Conservation (phyloP, 2,329 filamentous ascomycete species). For the Arthroderma uncinatum region DNA sequence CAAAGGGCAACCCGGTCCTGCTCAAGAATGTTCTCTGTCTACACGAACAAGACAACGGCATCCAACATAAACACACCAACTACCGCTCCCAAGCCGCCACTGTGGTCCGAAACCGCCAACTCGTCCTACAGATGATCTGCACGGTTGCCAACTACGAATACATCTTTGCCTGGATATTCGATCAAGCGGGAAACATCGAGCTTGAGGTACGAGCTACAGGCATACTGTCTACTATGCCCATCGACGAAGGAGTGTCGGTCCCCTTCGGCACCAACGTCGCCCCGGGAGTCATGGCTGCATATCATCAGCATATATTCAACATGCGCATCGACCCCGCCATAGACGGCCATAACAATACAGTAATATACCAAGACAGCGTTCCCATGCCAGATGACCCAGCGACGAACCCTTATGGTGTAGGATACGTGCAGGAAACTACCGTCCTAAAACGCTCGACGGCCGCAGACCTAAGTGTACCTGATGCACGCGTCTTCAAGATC, state of each 20-base stretch:
- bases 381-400: constrained; percentile 46
- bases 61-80: constrained; percentile 63
- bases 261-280: constrained; percentile 59
- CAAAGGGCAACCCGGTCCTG: constrained; percentile 46
- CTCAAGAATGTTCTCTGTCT: constrained; percentile 60
- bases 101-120: constrained; percentile 51
- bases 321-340: constrained; percentile 53
- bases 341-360: constrained; percentile 45
- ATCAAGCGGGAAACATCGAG: constrained; percentile 55
- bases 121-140: constrained; percentile 59
- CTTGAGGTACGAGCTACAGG: constrained; percentile 60
- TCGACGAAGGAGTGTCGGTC: constrained; percentile 53
- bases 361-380: constrained; percentile 49
- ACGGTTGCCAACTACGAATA: constrained; percentile 65
- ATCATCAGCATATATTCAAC: constrained; percentile 70
- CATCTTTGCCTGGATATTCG: constrained; percentile 60
- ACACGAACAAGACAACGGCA: constrained; percentile 59
- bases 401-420: constrained; percentile 43
- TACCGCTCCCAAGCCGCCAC: constrained; percentile 55
- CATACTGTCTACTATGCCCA: constrained; percentile 55
- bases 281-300: constrained; percentile 55
- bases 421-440: constrained; percentile 41
- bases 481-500: constrained; percentile 48
- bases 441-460: constrained; percentile 38
- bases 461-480: constrained; percentile 38